phyloP scores from a whole-genome alignment of 176 grass and related monocot species.

The Eragrostis curvula region DNA sequence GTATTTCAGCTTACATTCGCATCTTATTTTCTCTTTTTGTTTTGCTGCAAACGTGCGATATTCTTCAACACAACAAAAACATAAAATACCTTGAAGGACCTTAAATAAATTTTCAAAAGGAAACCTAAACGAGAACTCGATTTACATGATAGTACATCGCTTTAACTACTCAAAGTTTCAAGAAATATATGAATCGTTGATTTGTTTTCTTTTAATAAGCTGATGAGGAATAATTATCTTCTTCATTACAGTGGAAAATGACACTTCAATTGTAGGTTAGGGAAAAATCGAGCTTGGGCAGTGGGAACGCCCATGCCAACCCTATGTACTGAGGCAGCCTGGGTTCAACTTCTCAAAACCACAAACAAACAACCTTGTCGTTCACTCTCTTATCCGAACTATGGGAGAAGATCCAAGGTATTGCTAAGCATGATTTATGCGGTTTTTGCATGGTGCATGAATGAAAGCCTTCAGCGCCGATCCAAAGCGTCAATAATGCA shows the following conservation, averaged over 20 bases:
- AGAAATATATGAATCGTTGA: too few relatives aligned
- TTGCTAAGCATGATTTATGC: neutral
- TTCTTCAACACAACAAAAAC: neutral
- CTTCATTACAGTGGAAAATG: too few relatives aligned
- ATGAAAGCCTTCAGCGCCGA: neutral
- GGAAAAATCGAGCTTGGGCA: too few relatives aligned
- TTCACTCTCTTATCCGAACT: neutral
- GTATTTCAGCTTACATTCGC: neutral
- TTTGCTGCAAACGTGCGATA: neutral
- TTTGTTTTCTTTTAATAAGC: too few relatives aligned
- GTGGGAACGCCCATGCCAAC: too few relatives aligned
- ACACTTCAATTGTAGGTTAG: too few relatives aligned
- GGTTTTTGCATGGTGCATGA: neutral
- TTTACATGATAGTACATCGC: too few relatives aligned
- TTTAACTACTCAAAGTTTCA: too few relatives aligned
- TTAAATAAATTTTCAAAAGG: too few relatives aligned
- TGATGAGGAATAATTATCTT: too few relatives aligned
- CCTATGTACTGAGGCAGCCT: neutral
- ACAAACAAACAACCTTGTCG: neutral
- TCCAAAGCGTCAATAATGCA: constrained; percentile 16
- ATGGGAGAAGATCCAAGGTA: neutral
- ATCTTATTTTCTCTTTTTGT: neutral
- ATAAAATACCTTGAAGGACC: neutral
- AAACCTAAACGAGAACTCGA: too few relatives aligned
- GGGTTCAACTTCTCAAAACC: neutral